A percentile compares a stretch with the other conserved stretches of the same genome.
These are phyloP conservation scores for Spizellomyces punctatus DNA, from an alignment of 192 early-diverging fungal species.

Conservation along the genomic window DNA sequence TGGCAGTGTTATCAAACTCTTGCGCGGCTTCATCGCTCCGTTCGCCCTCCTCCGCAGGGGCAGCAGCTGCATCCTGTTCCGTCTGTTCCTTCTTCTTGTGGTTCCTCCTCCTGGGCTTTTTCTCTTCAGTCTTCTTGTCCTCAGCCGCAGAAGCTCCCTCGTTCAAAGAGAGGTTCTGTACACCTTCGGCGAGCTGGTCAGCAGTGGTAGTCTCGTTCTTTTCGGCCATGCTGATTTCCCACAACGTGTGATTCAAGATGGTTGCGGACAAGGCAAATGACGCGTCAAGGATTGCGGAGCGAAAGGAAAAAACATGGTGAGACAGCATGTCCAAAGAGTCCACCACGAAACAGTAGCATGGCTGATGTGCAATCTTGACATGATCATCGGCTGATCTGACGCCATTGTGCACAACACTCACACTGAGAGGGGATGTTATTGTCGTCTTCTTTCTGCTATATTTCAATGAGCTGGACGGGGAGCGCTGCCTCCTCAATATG, in stretches of 20 bases:
- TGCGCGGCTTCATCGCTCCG: slow-evolving; percentile 5
- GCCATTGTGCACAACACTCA: background rate
- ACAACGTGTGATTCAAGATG: background rate
- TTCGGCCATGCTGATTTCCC: background rate
- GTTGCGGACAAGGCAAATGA: background rate
- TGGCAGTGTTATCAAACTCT: slow-evolving; percentile 48
- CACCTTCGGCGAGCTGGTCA: slow-evolving; percentile 9
- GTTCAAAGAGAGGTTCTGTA: slow-evolving; percentile 20
- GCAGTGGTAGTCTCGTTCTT: slow-evolving; percentile 13
- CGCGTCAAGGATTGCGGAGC: background rate
- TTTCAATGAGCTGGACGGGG: slow-evolving; percentile 1
- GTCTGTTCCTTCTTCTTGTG: background rate
- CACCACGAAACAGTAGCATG: background rate
- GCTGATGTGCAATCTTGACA: too few species aligned
- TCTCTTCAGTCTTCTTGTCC: background rate
- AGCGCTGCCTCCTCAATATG: slow-evolving; percentile 5
- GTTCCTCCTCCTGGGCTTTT: slow-evolving; percentile 13
- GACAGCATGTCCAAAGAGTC: background rate
- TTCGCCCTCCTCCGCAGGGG: slow-evolving; percentile 5
- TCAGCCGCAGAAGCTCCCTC: slow-evolving; percentile 9
- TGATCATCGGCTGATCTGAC: too few species aligned
- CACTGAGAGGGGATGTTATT: background rate
- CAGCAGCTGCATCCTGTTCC: slow-evolving; percentile 5
- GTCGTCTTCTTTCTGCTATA: background rate
- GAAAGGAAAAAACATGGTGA: background rate